Evolutionary conservation across 805 yeast species (phyloP).

Genomic region (Schizosaccharomyces pombe): DNA sequence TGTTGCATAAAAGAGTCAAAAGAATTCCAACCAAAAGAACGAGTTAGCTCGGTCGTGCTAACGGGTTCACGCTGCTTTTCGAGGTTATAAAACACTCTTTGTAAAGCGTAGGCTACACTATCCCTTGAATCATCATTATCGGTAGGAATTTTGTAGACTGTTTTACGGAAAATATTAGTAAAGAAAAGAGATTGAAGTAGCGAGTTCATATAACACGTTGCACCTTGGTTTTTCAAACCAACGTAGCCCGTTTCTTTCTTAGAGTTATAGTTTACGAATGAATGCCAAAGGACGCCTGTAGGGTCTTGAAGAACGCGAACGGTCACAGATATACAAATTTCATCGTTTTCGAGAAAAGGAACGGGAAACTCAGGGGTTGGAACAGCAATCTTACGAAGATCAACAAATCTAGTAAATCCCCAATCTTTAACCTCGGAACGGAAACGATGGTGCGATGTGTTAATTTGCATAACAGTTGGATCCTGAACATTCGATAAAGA

Average conservation of each 20-base stretch:
- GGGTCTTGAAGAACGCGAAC: slow-evolving; percentile 63
- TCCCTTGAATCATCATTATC: slow-evolving; percentile 28
- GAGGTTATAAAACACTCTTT: slow-evolving; percentile 61
- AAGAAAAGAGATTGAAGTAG: slow-evolving; percentile 73
- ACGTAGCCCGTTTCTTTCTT: slow-evolving; percentile 72
- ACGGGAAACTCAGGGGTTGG: slow-evolving; percentile 18
- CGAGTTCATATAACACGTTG: slow-evolving; percentile 90
- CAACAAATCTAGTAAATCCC: slow-evolving; percentile 75
- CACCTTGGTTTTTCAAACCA: slow-evolving; percentile 90
- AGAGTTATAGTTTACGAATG: slow-evolving; percentile 54
- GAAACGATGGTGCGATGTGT: slow-evolving; percentile 52
- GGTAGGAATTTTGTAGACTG: slow-evolving; percentile 80
- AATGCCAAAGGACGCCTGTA: slow-evolving; percentile 88
- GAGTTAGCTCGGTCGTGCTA: slow-evolving; percentile 67
- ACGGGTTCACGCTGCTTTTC: slow-evolving; percentile 53
- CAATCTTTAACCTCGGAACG: slow-evolving; percentile 61
- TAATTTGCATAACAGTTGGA: slow-evolving; percentile 24
- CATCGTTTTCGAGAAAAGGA: slow-evolving; percentile 28
- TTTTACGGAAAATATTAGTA: slow-evolving; percentile 56
- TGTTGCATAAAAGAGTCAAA: slow-evolving; percentile 92
- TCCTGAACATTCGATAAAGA: slow-evolving; percentile 62
- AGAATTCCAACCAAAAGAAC: slow-evolving; percentile 91
- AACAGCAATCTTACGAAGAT: slow-evolving; percentile 20
- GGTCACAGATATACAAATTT: slow-evolving; percentile 49
- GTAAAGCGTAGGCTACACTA: slow-evolving; percentile 64